A percentile compares a stretch with the other conserved stretches of the same genome.
phyloP scores from a whole-genome alignment of 1,139 yeast species.

The Suhomyces taliae region DNA sequence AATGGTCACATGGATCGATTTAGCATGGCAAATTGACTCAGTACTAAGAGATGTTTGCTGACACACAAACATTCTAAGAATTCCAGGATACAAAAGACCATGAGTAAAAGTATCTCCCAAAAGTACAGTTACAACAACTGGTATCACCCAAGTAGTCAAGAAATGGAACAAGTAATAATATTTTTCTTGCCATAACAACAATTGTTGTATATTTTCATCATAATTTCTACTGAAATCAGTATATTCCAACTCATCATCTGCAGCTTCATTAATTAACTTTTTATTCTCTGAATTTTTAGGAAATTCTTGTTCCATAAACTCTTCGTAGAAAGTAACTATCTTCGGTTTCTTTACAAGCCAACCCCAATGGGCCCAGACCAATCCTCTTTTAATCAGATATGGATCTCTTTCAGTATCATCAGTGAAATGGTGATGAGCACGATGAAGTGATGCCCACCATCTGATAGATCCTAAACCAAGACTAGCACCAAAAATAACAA shows the following conservation, averaged over 20 bases:
- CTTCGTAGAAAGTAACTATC: slow-evolving; percentile 31
- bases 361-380: slow-evolving; percentile 61
- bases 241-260: slow-evolving; percentile 18
- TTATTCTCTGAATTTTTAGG: slow-evolving; percentile 26
- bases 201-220: slow-evolving; percentile 10
- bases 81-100: slow-evolving; percentile 62
- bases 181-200: slow-evolving; percentile 60
- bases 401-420: slow-evolving; percentile 72
- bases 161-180: slow-evolving; percentile 46
- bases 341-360: slow-evolving; percentile 60
- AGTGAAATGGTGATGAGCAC: slow-evolving; percentile 67
- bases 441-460: slow-evolving; percentile 65
- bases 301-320: slow-evolving; percentile 42
- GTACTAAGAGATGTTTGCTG: slow-evolving; percentile 60
- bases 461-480: slow-evolving; percentile 62
- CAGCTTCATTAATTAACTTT: slow-evolving; percentile 24
- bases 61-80: slow-evolving; percentile 53
- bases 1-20: slow-evolving; percentile 40
- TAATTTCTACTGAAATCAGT: slow-evolving; percentile 16
- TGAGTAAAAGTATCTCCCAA: slow-evolving; percentile 46
- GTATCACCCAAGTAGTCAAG: slow-evolving; percentile 49
- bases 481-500: slow-evolving; percentile 58
- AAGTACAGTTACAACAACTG: slow-evolving; percentile 44
- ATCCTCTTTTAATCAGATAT: slow-evolving; percentile 59
- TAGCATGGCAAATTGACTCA: slow-evolving; percentile 62